phyloP scores from a whole-genome alignment of 108 stramenopile species.

The Cylindrotheca fusiformis region DNA sequence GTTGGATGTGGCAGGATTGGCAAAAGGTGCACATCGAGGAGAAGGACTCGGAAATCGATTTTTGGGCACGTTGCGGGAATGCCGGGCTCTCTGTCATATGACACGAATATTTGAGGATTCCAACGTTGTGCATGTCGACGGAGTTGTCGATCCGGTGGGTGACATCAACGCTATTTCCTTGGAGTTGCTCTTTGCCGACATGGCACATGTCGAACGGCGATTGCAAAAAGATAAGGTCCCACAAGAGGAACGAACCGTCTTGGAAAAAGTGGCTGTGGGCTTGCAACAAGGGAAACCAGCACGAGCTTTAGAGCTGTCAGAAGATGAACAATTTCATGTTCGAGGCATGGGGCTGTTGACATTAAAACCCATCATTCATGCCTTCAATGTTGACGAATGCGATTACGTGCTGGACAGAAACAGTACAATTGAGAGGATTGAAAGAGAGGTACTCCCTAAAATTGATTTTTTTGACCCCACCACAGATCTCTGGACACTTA shows the following conservation, averaged over 20 bases:
- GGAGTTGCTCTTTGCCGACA: constrained; percentile 87
- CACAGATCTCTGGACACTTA: constrained; percentile 43
- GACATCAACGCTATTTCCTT: constrained; percentile 89
- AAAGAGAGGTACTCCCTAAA: constrained; percentile 38
- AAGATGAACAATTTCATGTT: constrained; percentile 40
- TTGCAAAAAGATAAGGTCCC: constrained; percentile 30
- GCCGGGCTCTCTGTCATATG: constrained; percentile 83
- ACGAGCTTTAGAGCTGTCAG: constrained; percentile 48
- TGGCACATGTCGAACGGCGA: constrained; percentile 84
- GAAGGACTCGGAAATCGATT: constrained; percentile 96
- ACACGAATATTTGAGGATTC: constrained; percentile 73
- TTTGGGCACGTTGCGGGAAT: constrained; percentile 82
- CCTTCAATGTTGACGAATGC: constrained; percentile 91
- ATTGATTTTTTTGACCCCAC: constrained; percentile 3
- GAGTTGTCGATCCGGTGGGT: constrained; percentile 75
- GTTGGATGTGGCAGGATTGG: constrained; percentile 94
- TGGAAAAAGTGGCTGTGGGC: constrained; percentile 48
- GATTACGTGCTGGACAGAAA: constrained; percentile 44
- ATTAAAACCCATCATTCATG: constrained; percentile 84
- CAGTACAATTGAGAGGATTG: constrained; percentile 37
- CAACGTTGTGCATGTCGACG: constrained; percentile 58
- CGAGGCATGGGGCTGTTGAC: constrained; percentile 78
- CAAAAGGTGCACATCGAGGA: constrained; percentile 87
- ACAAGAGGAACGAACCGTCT: constrained; percentile 51
- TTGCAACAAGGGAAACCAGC: constrained; percentile 69